Percentiles rank a stretch among this genome's conserved stretches.
Conservation (phyloP, 2,329 filamentous ascomycete genomes). For the Colletotrichum sp. region DNA sequence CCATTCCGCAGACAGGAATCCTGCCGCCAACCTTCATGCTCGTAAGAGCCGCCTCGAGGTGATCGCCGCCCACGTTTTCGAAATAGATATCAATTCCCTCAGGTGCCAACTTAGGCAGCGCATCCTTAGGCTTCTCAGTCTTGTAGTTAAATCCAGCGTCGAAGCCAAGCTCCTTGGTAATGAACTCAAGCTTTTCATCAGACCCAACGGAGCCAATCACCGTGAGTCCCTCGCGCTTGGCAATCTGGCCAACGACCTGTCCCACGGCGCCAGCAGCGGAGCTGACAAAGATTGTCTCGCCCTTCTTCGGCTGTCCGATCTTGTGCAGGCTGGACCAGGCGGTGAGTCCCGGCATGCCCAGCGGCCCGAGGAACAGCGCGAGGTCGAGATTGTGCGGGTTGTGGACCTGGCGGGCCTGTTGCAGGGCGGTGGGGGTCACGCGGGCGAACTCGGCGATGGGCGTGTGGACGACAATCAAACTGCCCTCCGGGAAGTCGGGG, state of each 20-base stretch:
- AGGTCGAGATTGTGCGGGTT: constrained; percentile 73
- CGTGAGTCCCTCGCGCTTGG: constrained; percentile 78
- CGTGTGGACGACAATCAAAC: constrained; percentile 52
- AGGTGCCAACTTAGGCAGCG: constrained; percentile 74
- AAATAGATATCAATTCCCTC: constrained; percentile 77
- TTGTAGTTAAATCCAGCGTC: constrained; percentile 85
- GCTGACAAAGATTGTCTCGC: constrained; percentile 81
- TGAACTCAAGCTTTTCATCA: constrained; percentile 78
- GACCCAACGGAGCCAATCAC: constrained; percentile 85
- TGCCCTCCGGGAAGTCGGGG: constrained; percentile 48
- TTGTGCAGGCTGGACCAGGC: constrained; percentile 73
- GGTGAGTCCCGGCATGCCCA: constrained; percentile 67
- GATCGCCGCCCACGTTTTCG: constrained; percentile 59
- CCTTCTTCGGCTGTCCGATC: constrained; percentile 66
- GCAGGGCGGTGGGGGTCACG: not conserved
- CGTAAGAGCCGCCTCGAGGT: constrained; percentile 50
- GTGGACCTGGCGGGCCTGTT: constrained; percentile 44
- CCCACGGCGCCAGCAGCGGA: constrained; percentile 84
- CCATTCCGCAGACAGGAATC: constrained; percentile 68
- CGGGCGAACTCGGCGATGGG: constrained; percentile 69
- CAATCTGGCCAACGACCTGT: constrained; percentile 83
- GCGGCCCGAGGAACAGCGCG: constrained; percentile 72
- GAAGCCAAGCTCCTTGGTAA: constrained; percentile 54
- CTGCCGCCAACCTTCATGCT: constrained; percentile 66
- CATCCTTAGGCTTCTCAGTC: constrained; percentile 73